Evolutionary conservation across 1,284 basidiomycete species (phyloP).

Genomic region (Cryptococcus sp.): DNA sequence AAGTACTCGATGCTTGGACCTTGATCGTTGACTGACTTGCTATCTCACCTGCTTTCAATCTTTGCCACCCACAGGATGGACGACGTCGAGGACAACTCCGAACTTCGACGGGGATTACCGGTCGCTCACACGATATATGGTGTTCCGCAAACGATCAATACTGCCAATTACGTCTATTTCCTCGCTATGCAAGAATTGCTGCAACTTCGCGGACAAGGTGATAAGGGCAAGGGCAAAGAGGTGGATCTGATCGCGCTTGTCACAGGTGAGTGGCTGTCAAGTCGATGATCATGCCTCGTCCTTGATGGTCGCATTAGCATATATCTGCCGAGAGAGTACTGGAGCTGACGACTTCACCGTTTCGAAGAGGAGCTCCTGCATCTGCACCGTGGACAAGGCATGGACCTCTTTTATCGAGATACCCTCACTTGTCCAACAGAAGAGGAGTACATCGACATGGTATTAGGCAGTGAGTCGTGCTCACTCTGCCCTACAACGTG

Average conservation of each 20-base stretch:
- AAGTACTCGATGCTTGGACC: too few relatives aligned
- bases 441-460: constrained; percentile 93
- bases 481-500: neutral
- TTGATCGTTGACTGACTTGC: too few relatives aligned
- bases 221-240: constrained; percentile 46
- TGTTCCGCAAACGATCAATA: constrained; percentile 94
- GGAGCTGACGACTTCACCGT: too few relatives aligned
- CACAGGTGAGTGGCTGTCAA: constrained; percentile 57
- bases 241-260: constrained; percentile 58
- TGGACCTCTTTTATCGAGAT: constrained; percentile 94
- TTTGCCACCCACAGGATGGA: constrained; percentile 67
- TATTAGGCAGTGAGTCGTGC: constrained; percentile 77
- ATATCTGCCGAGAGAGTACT: constrained; percentile 1
- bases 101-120: constrained; percentile 80
- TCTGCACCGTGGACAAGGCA: constrained; percentile 91
- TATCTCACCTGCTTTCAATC: too few relatives aligned
- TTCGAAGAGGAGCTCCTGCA: constrained; percentile 76
- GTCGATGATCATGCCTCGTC: neutral
- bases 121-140: constrained; percentile 96
- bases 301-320: neutral
- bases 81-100: constrained; percentile 95
- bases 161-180: constrained; percentile 97
- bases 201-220: constrained; percentile 51
- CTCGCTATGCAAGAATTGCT: constrained; percentile 78
- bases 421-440: constrained; percentile 89